phyloP scores from a whole-genome alignment of 2,329 filamentous ascomycete genomes.

The Ophiostoma piceae region DNA sequence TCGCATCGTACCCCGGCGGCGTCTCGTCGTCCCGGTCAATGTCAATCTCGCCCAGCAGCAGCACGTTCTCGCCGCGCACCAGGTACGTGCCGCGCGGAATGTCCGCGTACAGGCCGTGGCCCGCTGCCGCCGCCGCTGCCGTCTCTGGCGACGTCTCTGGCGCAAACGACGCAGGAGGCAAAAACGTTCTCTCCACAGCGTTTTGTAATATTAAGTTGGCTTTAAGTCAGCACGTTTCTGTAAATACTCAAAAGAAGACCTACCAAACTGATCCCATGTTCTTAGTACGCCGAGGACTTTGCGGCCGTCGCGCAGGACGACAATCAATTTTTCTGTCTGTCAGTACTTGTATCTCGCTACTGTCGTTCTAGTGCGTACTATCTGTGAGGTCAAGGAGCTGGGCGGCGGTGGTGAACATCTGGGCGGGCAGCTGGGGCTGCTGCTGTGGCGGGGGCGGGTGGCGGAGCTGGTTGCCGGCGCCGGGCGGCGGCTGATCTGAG shows the following conservation, averaged over 20 bases:
- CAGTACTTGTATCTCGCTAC: background rate
- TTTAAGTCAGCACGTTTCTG: conserved; percentile 35
- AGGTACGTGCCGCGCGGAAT: conserved; percentile 81
- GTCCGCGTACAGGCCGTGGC: conserved; percentile 68
- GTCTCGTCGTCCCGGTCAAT: conserved; percentile 91
- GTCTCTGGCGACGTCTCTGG: conserved; percentile 30
- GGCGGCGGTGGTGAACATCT: conserved; percentile 98
- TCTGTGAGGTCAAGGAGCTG: conserved; percentile 94
- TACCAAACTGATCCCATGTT: conserved; percentile 97
- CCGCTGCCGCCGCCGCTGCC: conserved; percentile 33
- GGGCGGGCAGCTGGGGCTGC: conserved; percentile 67
- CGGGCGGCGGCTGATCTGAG: conserved; percentile 31
- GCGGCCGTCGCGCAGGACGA: conserved; percentile 84
- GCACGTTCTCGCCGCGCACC: conserved; percentile 93
- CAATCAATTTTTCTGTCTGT: conserved; percentile 78
- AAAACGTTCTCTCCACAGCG: conserved; percentile 83
- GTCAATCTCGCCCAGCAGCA: conserved; percentile 91
- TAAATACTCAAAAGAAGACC: background rate
- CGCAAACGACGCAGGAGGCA: conserved; percentile 44
- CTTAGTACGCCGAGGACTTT: conserved; percentile 89
- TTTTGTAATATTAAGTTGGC: conserved; percentile 94
- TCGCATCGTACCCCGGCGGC: conserved; percentile 59
- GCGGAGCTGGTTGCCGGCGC: conserved; percentile 30
- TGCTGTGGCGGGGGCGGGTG: conserved; percentile 42
- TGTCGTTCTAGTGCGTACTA: conserved; percentile 57